phyloP scores from a whole-genome alignment of 345 rosid genomes.

The Rhodamnia rubescens region DNA sequence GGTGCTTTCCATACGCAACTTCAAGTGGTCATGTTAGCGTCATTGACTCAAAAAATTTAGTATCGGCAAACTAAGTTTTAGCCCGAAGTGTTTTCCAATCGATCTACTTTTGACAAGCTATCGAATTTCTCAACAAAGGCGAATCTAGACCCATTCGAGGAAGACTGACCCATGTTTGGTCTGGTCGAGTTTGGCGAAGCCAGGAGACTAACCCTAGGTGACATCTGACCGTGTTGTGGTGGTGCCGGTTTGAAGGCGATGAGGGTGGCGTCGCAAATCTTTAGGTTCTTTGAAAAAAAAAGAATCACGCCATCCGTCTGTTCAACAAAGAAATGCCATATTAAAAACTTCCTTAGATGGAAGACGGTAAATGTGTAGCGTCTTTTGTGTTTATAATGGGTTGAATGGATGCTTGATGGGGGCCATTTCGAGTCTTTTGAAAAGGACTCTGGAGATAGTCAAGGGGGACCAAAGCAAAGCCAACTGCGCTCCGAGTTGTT shows the following conservation, averaged over 20 bases:
- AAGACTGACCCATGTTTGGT: background rate
- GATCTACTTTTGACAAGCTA: background rate
- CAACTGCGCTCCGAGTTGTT: background rate
- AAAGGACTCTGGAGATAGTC: background rate
- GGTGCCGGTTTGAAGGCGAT: background rate
- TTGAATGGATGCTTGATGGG: background rate
- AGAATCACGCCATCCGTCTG: background rate
- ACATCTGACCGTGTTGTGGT: background rate
- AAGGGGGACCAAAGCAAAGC: background rate
- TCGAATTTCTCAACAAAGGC: background rate
- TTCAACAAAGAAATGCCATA: background rate
- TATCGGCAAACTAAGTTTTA: background rate
- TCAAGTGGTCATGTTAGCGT: background rate
- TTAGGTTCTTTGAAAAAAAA: background rate
- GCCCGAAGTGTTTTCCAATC: background rate
- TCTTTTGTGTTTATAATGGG: background rate
- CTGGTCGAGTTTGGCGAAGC: background rate
- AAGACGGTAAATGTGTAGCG: background rate
- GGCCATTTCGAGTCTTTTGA: background rate
- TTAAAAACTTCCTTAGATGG: background rate
- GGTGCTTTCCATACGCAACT: background rate
- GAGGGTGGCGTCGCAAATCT: background rate
- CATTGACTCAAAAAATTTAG: background rate
- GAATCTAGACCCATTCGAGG: background rate
- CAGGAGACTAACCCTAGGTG: background rate